Evolutionary conservation across 176 grass and related monocot genomes (phyloP), one percentile per base, ranked within the genome.

Genomic region (Alopecurus myosuroides): DNA sequence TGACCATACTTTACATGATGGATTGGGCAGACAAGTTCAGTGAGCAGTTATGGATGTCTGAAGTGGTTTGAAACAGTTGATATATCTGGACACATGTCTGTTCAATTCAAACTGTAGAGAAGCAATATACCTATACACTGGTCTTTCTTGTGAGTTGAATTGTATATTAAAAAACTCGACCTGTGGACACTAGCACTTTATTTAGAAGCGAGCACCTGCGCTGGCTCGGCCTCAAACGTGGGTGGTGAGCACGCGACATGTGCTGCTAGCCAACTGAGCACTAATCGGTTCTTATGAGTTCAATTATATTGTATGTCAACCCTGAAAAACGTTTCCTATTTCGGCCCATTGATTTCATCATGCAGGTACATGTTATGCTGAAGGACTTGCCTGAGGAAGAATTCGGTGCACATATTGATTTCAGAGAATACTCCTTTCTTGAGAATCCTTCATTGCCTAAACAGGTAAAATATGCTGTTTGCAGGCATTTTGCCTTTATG

Each of bases 391-490:
- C 96, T 36, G 44, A 95, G 89, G 86, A 76, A 75, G 93, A 98
- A 58, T 95, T 93, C 80, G 96, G 96, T 33, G 88, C 91, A 50
- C 30, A 33, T 30, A 94, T 98, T 87, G 89, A 88, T 82, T 98
- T 98, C 40, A 93, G 93, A 90, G 96, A 95, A 82, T 98, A 95
- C 77, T 95, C 96, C 12, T 98, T 95, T 89, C 89, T 95, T 82
- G 79, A 94, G 53, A 98, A 98, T 89, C 96, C 96, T 22, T 94
- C 52, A 58, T 86, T 98, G 69, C 89, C 93, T 57, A 95, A 81
- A 83, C 82, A 95, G 77, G 96, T 95, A 87, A 85, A 55, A 26
- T 60, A 64, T 82, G 64, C 64, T 26, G 29, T 62, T 77, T 86
- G 10, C 64, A 46, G 62, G 68, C 52, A 48, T 77, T 82, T 81